These are phyloP conservation scores for Ogataea haglerorum DNA, from an alignment of 805 yeast species.

Conservation along the genomic window DNA sequence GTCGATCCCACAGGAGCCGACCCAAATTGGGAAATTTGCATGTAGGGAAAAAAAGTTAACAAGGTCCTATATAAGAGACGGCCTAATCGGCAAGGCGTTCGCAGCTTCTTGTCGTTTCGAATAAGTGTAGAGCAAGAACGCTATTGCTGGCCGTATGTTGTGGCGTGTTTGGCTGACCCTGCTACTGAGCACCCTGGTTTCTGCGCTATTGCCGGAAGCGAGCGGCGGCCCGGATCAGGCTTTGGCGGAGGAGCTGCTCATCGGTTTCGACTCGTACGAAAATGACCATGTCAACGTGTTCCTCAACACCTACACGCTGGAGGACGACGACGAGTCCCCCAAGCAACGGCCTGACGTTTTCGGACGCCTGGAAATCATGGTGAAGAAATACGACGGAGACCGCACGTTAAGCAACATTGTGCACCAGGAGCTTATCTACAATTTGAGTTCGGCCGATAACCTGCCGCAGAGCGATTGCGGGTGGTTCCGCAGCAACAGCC, in stretches of 20 bases:
- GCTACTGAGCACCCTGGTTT: neutral
- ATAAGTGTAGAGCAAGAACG: neutral
- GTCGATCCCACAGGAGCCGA: slow-evolving; percentile 5
- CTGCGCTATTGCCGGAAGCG: neutral
- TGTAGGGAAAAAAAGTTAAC: slow-evolving; percentile 1
- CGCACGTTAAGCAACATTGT: slow-evolving; percentile 14
- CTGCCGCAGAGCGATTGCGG: neutral
- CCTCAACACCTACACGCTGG: slow-evolving; percentile 10
- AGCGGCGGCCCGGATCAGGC: slow-evolving; percentile 1
- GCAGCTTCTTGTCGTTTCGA: neutral
- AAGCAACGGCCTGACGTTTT: neutral
- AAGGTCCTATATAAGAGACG: neutral
- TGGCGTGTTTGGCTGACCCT: neutral
- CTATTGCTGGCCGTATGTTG: neutral
- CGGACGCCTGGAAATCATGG: slow-evolving; percentile 18
- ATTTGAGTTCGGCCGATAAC: neutral
- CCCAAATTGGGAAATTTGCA: slow-evolving; percentile 8
- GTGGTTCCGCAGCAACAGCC: slow-evolving; percentile 1
- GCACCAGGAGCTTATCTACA: slow-evolving; percentile 19
- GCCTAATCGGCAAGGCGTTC: neutral
- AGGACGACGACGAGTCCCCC: neutral
- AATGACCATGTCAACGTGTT: slow-evolving; percentile 14
- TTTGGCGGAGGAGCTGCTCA: slow-evolving; percentile 1
- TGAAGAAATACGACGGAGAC: slow-evolving; percentile 13
- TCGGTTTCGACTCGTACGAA: slow-evolving; percentile 16